These are phyloP conservation scores for Pythium scleroteichum DNA, from an alignment of 352 stramenopile species.

Conservation along the genomic window DNA sequence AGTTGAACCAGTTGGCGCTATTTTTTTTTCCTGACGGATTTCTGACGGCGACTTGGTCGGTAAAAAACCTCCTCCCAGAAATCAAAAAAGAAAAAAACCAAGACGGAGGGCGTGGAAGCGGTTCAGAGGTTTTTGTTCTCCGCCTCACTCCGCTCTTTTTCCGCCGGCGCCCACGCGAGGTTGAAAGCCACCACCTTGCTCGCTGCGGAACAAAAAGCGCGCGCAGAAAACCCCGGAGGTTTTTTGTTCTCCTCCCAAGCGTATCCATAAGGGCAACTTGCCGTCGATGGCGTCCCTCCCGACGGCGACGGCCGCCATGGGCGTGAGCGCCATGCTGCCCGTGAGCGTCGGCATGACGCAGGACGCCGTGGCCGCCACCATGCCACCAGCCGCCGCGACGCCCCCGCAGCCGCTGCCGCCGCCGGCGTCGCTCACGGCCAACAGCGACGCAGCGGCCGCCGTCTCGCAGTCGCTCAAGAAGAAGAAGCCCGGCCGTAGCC, in stretches of 20 bases:
- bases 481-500: slow-evolving; percentile 46
- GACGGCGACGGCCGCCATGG: slow-evolving; percentile 26
- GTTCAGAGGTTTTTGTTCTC: slow-evolving; percentile 8
- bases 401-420: slow-evolving; percentile 3
- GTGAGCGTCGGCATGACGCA: slow-evolving; percentile 49
- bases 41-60: not conserved
- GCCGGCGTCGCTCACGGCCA: not conserved
- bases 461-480: slow-evolving; percentile 47
- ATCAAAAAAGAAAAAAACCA: slow-evolving; percentile 22
- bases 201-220: slow-evolving; percentile 5
- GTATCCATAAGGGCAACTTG: slow-evolving; percentile 21
- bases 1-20: not conserved
- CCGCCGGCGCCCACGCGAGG: not conserved
- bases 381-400: slow-evolving; percentile 11
- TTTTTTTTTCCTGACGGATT: slow-evolving; percentile 12
- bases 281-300: slow-evolving; percentile 16
- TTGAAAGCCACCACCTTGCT: slow-evolving; percentile 1
- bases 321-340: slow-evolving; percentile 71
- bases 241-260: slow-evolving; percentile 10
- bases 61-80: slow-evolving; percentile 20
- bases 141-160: not conserved
- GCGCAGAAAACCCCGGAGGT: slow-evolving; percentile 23
- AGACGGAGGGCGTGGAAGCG: slow-evolving; percentile 9
- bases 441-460: not conserved
- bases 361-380: slow-evolving; percentile 1